phyloP scores from a whole-genome alignment of 2,329 filamentous ascomycete species.

The Botrytis deweyae region DNA sequence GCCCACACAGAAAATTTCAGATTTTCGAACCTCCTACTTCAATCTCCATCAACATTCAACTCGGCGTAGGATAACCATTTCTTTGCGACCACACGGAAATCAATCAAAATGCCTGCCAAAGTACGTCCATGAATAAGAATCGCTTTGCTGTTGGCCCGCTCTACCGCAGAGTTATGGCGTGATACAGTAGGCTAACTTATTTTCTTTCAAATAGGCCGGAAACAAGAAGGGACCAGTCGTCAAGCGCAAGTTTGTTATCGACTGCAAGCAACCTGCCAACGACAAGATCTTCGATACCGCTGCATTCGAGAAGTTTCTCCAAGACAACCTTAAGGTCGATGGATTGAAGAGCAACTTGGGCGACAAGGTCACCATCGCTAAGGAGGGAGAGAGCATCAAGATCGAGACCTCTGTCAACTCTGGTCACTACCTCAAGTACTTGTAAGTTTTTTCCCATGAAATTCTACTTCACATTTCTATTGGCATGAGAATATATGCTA shows the following conservation, averaged over 20 bases:
- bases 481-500: conserved; percentile 25
- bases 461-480: not conserved
- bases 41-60: conserved; percentile 31
- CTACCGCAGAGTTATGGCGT: conserved; percentile 49
- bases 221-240: conserved; percentile 38
- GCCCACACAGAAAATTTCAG: conserved; percentile 24
- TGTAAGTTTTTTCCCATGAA: conserved; percentile 59
- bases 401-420: conserved; percentile 97
- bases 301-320: conserved; percentile 99
- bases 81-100: conserved; percentile 63
- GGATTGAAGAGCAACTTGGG: conserved; percentile 98
- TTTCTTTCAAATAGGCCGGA: conserved; percentile 62
- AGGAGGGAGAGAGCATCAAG: conserved; percentile 93
- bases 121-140: conserved; percentile 69
- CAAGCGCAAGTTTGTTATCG: conserved; percentile 76
- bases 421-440: conserved; percentile 99
- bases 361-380: conserved; percentile 85
- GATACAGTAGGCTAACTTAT: conserved; percentile 93
- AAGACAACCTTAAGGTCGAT: conserved; percentile 99
- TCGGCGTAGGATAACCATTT: conserved; percentile 53
- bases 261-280: conserved; percentile 94
- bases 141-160: conserved; percentile 90
- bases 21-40: conserved; percentile 10
- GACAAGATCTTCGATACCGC: conserved; percentile 99
- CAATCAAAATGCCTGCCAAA: conserved; percentile 76